Conservation (phyloP, 495 filamentous ascomycete genomes). For the Friedmanniomyces simplex region DNA sequence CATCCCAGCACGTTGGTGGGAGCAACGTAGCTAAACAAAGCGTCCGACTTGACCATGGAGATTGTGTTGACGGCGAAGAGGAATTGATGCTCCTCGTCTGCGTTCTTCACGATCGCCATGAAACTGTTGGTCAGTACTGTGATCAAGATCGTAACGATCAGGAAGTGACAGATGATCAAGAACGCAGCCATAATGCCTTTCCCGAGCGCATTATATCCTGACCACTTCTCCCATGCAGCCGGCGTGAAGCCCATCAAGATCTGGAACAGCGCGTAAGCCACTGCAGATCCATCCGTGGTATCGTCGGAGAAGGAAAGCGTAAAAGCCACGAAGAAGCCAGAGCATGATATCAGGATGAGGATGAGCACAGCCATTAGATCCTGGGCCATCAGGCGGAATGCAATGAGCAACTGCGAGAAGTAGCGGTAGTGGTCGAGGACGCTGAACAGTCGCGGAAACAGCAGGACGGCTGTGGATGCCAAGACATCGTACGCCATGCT, state of each 20-base stretch:
- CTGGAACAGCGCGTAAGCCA: slow-evolving; percentile 86
- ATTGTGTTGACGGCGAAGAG: slow-evolving; percentile 89
- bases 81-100: slow-evolving; percentile 87
- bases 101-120: slow-evolving; percentile 86
- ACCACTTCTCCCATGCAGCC: slow-evolving; percentile 64
- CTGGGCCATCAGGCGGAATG: slow-evolving; percentile 83
- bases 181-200: slow-evolving; percentile 66
- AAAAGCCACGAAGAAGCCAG: slow-evolving; percentile 91
- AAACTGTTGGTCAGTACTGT: slow-evolving; percentile 89
- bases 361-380: slow-evolving; percentile 76
- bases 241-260: slow-evolving; percentile 83
- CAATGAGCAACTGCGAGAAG: slow-evolving; percentile 87
- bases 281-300: slow-evolving; percentile 48
- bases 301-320: slow-evolving; percentile 63
- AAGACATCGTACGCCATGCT: slow-evolving; percentile 83
- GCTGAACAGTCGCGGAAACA: slow-evolving; percentile 84
- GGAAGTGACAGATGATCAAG: slow-evolving; percentile 86
- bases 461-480: slow-evolving; percentile 74
- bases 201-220: slow-evolving; percentile 66
- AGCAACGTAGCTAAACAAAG: slow-evolving; percentile 81
- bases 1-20: slow-evolving; percentile 83
- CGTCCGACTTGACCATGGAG: slow-evolving; percentile 92
- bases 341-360: slow-evolving; percentile 73
- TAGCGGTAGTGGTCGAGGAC: slow-evolving; percentile 88
- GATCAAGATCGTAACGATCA: slow-evolving; percentile 87